These are phyloP conservation scores for Gleditsia sinensis DNA, from an alignment of 306 rosid genomes.

Conservation along the genomic window DNA sequence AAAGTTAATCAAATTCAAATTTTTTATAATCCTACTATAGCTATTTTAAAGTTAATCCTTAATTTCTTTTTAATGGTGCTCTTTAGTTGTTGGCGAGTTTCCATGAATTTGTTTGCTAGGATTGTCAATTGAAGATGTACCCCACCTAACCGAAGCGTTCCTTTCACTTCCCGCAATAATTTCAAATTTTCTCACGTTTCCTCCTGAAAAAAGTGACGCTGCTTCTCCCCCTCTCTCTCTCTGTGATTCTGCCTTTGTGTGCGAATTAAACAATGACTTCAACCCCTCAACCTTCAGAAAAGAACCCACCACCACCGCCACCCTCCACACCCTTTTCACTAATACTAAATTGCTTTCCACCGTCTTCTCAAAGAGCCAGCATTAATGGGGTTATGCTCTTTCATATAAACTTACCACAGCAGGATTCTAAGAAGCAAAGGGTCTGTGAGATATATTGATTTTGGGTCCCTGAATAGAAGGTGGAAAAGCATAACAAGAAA, in stretches of 20 bases:
- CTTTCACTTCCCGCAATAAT: slow-evolving; percentile 66
- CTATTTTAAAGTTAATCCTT: too few species aligned
- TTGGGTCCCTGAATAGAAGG: slow-evolving; percentile 29
- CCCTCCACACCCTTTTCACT: slow-evolving; percentile 29
- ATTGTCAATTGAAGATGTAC: slow-evolving; percentile 42
- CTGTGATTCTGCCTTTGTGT: slow-evolving; percentile 7
- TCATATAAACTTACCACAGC: slow-evolving; percentile 44
- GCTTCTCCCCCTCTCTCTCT: slow-evolving; percentile 51
- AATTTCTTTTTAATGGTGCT: too few species aligned
- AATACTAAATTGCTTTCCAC: slow-evolving; percentile 33
- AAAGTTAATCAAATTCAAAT: too few species aligned
- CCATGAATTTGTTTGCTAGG: neutral
- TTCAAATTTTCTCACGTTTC: slow-evolving; percentile 14
- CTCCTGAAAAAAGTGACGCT: slow-evolving; percentile 34
- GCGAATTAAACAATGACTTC: slow-evolving; percentile 47
- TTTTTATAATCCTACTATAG: too few species aligned
- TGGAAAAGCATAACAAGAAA: slow-evolving; percentile 34
- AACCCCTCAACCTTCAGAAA: slow-evolving; percentile 72
- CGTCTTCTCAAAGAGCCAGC: slow-evolving; percentile 10
- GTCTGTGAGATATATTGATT: slow-evolving; percentile 5
- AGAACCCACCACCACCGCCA: slow-evolving; percentile 54
- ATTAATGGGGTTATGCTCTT: slow-evolving; percentile 31
- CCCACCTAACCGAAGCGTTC: slow-evolving; percentile 49
- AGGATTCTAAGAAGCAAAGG: slow-evolving; percentile 30
- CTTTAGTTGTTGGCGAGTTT: neutral